Evolutionary conservation across 163 green algal genomes (phyloP).

Genomic region (Scenedesmus sp.): DNA sequence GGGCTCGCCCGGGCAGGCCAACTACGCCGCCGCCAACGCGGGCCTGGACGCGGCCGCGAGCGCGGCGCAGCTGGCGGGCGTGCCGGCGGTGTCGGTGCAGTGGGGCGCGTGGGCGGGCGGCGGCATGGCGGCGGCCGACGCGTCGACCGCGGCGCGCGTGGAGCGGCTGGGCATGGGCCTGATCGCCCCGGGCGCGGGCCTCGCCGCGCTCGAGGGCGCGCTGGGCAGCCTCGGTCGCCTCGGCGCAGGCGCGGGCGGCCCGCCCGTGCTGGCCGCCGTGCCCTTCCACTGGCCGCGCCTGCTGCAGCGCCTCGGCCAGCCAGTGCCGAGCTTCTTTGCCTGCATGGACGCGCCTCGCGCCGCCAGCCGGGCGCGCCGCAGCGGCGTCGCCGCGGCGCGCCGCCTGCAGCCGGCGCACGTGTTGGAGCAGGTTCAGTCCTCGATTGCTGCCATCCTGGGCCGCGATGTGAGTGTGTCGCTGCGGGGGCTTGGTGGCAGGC

Average conservation of each 20-base stretch:
- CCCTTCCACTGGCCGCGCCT: constrained; percentile 66
- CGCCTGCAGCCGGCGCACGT: not conserved
- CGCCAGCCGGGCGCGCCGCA: not conserved
- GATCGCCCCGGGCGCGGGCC: constrained; percentile 60
- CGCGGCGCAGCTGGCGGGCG: constrained; percentile 9
- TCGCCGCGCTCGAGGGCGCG: constrained; percentile 67
- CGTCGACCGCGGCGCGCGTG: constrained; percentile 69
- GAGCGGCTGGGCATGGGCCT: constrained; percentile 84
- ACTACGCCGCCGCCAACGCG: constrained; percentile 91
- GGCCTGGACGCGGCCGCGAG: constrained; percentile 71
- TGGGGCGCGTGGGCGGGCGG: constrained; percentile 85
- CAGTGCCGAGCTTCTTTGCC: constrained; percentile 30
- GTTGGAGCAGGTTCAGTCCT: constrained; percentile 30
- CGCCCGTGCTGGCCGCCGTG: constrained; percentile 45
- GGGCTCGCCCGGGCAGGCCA: constrained; percentile 86
- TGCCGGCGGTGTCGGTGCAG: constrained; percentile 67
- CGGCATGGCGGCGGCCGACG: constrained; percentile 85
- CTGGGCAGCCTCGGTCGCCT: constrained; percentile 25
- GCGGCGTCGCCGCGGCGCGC: too few species aligned
- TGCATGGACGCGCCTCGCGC: not conserved
- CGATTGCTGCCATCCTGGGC: constrained; percentile 33
- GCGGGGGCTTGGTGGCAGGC: too few species aligned
- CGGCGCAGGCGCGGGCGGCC: not conserved
- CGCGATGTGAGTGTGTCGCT: constrained; percentile 26
- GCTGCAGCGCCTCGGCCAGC: constrained; percentile 4